phyloP scores from a whole-genome alignment of 140 eudicot species.

The Ambrosia hybrid region DNA sequence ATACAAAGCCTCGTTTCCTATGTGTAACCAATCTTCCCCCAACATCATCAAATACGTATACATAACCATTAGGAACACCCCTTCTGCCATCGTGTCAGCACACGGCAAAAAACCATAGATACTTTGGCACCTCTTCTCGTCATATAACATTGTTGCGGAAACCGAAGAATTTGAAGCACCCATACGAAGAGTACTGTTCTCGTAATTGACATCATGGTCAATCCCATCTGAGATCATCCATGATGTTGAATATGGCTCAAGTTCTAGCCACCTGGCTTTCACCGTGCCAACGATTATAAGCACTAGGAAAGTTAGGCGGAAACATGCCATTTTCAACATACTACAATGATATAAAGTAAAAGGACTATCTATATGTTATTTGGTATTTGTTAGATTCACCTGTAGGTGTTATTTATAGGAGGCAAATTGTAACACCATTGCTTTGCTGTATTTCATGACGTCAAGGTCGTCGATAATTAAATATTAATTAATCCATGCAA shows the following conservation, averaged over 20 bases:
- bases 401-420: background rate
- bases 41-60: conserved; percentile 25
- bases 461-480: background rate
- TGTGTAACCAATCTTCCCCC: conserved; percentile 27
- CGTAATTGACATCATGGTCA: background rate
- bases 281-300: conserved; percentile 18
- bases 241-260: background rate
- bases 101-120: conserved; percentile 29
- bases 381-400: background rate
- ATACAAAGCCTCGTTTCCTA: conserved; percentile 21
- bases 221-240: conserved; percentile 25
- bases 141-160: background rate
- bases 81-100: conserved; percentile 23
- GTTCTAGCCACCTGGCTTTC: conserved; percentile 25
- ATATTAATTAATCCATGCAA: background rate
- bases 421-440: background rate
- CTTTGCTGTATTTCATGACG: background rate
- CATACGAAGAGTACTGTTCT: background rate
- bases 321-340: conserved; percentile 16
- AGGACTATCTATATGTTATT: background rate
- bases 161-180: background rate
- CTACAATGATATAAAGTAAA: background rate
- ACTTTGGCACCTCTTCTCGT: conserved; percentile 5
- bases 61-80: conserved; percentile 25
- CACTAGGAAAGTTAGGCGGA: background rate